Percentiles rank a stretch among this genome's conserved stretches.
Conservation (phyloP, 108 stramenopile genomes). For the Fistulifera solaris region DNA sequence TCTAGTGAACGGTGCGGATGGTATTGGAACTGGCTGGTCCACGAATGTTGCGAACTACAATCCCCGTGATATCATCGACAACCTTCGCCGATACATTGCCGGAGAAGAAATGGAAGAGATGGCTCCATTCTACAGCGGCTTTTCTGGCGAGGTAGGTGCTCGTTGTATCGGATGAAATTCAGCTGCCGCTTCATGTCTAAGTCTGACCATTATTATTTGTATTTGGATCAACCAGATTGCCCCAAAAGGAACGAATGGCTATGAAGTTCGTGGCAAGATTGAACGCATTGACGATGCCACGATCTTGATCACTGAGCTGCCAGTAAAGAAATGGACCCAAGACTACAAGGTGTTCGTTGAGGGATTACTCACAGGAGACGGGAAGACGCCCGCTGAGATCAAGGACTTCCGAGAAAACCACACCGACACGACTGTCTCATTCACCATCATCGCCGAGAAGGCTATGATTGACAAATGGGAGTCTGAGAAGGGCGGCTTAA, state of each 20-base stretch:
- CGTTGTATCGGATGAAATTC: background rate
- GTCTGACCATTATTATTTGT: no score
- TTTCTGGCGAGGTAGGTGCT: constrained; percentile 65
- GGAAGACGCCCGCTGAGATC: constrained; percentile 44
- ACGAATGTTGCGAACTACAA: constrained; percentile 67
- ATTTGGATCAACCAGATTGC: constrained; percentile 16
- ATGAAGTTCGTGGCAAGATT: constrained; percentile 57
- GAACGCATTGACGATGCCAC: constrained; percentile 76
- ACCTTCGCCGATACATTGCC: constrained; percentile 77
- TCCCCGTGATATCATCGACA: constrained; percentile 86
- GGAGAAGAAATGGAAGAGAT: constrained; percentile 57
- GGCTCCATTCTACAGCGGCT: constrained; percentile 78
- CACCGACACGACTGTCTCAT: constrained; percentile 94
- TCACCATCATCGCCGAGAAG: constrained; percentile 75
- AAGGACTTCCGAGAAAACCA: constrained; percentile 96
- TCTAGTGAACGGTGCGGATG: constrained; percentile 83
- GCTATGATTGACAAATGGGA: constrained; percentile 80
- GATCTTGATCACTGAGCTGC: constrained; percentile 89
- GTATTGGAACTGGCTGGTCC: constrained; percentile 99
- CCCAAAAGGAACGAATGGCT: constrained; percentile 44
- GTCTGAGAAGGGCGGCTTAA: constrained; percentile 68
- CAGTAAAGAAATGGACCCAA: constrained; percentile 95
- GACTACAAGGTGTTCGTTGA: constrained; percentile 91
- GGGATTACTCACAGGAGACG: constrained; percentile 39
- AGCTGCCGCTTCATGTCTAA: no score